phyloP scores from a whole-genome alignment of 2,329 filamentous ascomycete species.

The Xylaria polymorpha region DNA sequence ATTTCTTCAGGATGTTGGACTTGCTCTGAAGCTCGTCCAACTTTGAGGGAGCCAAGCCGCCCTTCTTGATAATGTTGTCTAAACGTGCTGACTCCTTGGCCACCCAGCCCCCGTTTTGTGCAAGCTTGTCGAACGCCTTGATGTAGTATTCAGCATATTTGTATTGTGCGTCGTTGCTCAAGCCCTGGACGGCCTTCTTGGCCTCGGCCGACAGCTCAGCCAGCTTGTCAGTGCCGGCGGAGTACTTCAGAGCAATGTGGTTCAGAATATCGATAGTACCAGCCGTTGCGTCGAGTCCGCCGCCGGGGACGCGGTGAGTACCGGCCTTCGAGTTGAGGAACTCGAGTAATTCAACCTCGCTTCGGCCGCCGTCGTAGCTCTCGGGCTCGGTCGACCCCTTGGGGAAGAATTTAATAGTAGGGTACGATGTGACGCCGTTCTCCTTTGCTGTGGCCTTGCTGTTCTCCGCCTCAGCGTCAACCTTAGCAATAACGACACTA shows the following conservation, averaged over 20 bases:
- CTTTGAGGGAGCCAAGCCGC: slow-evolving; percentile 86
- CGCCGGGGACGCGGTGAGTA: slow-evolving; percentile 84
- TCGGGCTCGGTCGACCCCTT: slow-evolving; percentile 80
- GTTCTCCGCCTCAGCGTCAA: slow-evolving; percentile 90
- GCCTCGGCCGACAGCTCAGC: slow-evolving; percentile 76
- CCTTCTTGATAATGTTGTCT: slow-evolving; percentile 84
- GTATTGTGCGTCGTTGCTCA: slow-evolving; percentile 72
- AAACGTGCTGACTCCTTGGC: slow-evolving; percentile 87
- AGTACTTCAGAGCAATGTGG: slow-evolving; percentile 78
- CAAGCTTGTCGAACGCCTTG: slow-evolving; percentile 87
- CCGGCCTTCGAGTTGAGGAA: slow-evolving; percentile 92
- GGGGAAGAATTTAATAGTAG: slow-evolving; percentile 98
- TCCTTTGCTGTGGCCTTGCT: slow-evolving; percentile 79
- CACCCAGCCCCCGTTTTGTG: slow-evolving; percentile 80
- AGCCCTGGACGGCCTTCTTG: slow-evolving; percentile 73
- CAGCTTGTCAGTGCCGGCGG: slow-evolving; percentile 67
- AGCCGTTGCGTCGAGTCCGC: slow-evolving; percentile 79
- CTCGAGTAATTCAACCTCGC: slow-evolving; percentile 78
- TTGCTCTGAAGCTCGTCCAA: slow-evolving; percentile 86
- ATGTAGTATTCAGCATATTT: slow-evolving; percentile 95
- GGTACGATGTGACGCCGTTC: slow-evolving; percentile 86
- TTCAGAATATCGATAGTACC: slow-evolving; percentile 87
- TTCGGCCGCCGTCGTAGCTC: slow-evolving; percentile 79
- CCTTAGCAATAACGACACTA: slow-evolving; percentile 88
- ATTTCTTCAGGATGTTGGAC: slow-evolving; percentile 87